Evolutionary conservation across 305 asterid species (phyloP), one percentile per base, ranked within the genome.

Genomic region (Fraxinus velutina): DNA sequence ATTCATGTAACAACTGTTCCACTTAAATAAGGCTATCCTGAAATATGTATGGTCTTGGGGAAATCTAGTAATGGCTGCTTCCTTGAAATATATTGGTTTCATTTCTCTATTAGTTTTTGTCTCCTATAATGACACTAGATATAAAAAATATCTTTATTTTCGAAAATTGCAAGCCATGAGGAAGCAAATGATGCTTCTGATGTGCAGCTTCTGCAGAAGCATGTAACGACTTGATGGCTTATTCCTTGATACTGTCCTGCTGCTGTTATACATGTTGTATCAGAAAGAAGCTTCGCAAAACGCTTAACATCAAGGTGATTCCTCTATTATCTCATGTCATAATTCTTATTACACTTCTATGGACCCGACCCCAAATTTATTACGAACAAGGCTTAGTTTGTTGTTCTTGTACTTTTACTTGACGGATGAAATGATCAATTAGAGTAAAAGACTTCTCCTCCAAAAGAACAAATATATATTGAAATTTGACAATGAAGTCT

Each of bases 221-320:
- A 70, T 93, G 96, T 84, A 93, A 93, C 78, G 96, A 93, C 84
- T 86, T 93, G 84, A 88, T 93, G 97, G 96, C 97, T 75, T 93
- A 92, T 84, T 91, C 97, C 52, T 87, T 93, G 86, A 83, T 93
- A 87, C 76, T 93, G 66, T 92, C 97, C 79, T 93, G 98, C 89
- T 93, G 98, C 88, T 93, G 97, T 88, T 92, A 93, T 78, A 93
- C 98, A 72, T 93, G 98, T 87, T 93, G 97, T 88, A 87, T 92
- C 85, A 91, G 98, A 86, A 82, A 80, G 84, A 91, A 92, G 84
- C 98, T 93, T 34, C 90, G 98, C 33, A 89, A 81, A 81, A 76
- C 52, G 78, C 89, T 93, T 24, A 92, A 89, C 85, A 93, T 93
- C 85, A 83, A 77, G 88, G 98, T 93, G 87, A 83, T 30, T 44